A percentile compares a stretch with the other conserved stretches of the same genome.
Conservation (phyloP, 805 yeast genomes). For the Metschnikowia orientalis region DNA sequence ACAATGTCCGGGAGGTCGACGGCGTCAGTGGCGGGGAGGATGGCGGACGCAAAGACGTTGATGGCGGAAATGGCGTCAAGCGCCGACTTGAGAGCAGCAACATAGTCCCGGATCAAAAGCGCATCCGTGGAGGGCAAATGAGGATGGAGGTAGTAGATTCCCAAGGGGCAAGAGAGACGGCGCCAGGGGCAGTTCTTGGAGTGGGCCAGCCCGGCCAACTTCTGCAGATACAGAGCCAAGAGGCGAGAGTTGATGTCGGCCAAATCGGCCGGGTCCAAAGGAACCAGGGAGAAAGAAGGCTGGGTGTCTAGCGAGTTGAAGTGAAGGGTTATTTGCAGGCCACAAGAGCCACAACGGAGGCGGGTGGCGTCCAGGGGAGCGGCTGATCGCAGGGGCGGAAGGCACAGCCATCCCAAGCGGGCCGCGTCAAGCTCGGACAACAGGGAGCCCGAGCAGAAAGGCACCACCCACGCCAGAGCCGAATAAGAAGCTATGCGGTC, state of each 20-base stretch:
- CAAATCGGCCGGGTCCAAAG: constrained; percentile 20
- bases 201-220: constrained; percentile 27
- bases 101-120: constrained; percentile 25
- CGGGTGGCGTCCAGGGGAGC: constrained; percentile 25
- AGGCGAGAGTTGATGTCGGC: constrained; percentile 23
- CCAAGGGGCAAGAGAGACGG: constrained; percentile 29
- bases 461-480: constrained; percentile 46
- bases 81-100: constrained; percentile 25
- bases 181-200: constrained; percentile 34
- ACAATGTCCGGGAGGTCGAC: constrained; percentile 15
- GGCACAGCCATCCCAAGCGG: constrained; percentile 51
- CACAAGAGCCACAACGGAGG: constrained; percentile 32
- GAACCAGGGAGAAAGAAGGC: constrained; percentile 12
- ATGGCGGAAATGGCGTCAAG: constrained; percentile 21
- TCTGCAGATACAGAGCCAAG: constrained; percentile 23
- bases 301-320: constrained; percentile 20
- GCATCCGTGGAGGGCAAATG: constrained; percentile 28
- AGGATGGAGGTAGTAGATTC: constrained; percentile 34
- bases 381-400: constrained; percentile 25
- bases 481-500: constrained; percentile 42
- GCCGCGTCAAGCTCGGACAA: constrained; percentile 48
- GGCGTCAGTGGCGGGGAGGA: constrained; percentile 2
- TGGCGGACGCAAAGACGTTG: constrained; percentile 1
- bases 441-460: constrained; percentile 13
- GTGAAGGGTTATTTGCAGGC: constrained; percentile 24